Evolutionary conservation across 2,329 filamentous ascomycete species (phyloP).

Genomic region (Aspergillus intermedius): DNA sequence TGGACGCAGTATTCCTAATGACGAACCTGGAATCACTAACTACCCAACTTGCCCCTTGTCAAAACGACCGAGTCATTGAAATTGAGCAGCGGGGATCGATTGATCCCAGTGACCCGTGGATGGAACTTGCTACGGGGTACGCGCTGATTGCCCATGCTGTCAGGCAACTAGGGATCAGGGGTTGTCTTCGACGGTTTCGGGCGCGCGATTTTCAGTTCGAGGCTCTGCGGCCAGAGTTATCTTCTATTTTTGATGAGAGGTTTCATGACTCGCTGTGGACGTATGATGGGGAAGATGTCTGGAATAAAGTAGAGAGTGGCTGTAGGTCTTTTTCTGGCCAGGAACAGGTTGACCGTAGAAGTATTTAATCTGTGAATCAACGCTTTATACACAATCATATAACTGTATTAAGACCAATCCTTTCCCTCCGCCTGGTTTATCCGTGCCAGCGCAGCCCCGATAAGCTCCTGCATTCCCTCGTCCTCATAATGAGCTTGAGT

Average conservation of each 20-base stretch:
- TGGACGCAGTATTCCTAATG: conserved; percentile 43
- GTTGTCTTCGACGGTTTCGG: conserved; percentile 19
- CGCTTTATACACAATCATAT: not conserved
- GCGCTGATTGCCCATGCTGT: conserved; percentile 38
- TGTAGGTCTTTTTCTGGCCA: not conserved
- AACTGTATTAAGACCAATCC: too few species aligned
- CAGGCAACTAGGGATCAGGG: conserved; percentile 15
- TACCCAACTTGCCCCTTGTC: conserved; percentile 45
- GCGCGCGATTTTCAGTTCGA: conserved; percentile 28
- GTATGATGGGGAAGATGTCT: conserved; percentile 25
- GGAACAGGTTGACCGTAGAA: not conserved
- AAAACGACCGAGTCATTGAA: conserved; percentile 30
- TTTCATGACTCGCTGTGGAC: conserved; percentile 21
- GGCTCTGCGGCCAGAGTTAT: conserved; percentile 21
- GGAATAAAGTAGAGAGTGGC: conserved; percentile 14
- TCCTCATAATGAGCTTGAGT: too few species aligned
- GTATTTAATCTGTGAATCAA: not conserved
- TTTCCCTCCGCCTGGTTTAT: too few species aligned
- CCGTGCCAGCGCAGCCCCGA: too few species aligned
- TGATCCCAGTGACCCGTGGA: conserved; percentile 44
- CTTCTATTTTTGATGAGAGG: conserved; percentile 16
- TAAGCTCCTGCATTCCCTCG: too few species aligned
- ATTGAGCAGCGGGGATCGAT: conserved; percentile 34
- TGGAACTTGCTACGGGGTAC: conserved; percentile 50
- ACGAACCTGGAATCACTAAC: conserved; percentile 49